These are phyloP conservation scores for Trebouxiophyceae sp. DNA, from an alignment of 163 green algal species.

Conservation along the genomic window DNA sequence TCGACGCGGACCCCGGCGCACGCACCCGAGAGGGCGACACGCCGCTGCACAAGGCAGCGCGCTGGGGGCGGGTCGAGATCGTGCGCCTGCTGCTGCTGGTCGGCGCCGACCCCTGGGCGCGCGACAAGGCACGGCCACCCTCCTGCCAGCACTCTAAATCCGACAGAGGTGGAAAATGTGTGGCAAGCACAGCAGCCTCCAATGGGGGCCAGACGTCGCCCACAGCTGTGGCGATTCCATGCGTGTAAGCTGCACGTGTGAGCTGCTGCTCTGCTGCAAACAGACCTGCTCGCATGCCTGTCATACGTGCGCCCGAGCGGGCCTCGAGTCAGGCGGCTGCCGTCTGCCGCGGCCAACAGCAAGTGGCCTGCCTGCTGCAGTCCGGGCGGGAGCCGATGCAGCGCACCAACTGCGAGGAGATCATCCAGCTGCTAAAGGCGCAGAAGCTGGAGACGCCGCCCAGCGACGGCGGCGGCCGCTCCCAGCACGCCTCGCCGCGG, in stretches of 20 bases:
- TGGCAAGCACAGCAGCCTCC: neutral
- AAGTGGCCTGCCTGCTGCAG: neutral
- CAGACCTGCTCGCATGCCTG: too few species aligned
- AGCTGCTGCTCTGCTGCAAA: too few species aligned
- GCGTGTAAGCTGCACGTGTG: neutral
- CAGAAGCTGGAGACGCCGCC: neutral
- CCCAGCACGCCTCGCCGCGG: too few species aligned
- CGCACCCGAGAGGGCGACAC: slow-evolving; percentile 61
- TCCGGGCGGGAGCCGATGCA: neutral
- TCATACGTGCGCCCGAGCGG: too few species aligned
- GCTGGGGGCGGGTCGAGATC: slow-evolving; percentile 27
- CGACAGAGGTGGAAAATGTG: neutral
- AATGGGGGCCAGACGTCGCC: neutral
- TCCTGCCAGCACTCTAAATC: neutral
- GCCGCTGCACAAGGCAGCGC: slow-evolving; percentile 61
- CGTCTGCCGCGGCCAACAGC: too few species aligned
- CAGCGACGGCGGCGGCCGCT: neutral
- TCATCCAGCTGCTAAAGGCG: neutral
- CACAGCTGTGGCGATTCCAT: neutral
- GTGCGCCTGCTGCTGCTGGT: slow-evolving; percentile 36
- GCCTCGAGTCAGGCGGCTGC: too few species aligned
- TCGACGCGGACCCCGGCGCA: slow-evolving; percentile 1
- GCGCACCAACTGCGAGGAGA: neutral
- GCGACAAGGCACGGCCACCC: slow-evolving; percentile 10
- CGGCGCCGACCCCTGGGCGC: slow-evolving; percentile 26